phyloP scores from a whole-genome alignment of 768 basidiomycete species.

The Strobilomyces echinocephalus region DNA sequence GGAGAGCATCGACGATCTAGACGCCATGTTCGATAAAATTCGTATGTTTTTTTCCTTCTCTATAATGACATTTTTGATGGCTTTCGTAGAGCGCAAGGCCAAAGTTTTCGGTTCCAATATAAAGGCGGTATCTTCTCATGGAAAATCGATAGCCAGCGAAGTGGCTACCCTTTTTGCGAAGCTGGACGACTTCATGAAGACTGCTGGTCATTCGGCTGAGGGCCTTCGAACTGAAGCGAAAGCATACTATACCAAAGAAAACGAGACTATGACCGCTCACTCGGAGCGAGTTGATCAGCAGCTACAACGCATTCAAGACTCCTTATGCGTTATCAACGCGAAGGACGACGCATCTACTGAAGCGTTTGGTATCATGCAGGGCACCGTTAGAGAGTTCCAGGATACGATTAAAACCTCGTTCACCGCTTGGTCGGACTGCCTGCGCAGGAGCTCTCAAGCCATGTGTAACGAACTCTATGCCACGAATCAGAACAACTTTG shows the following conservation, averaged over 20 bases:
- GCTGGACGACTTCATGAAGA: constrained; percentile 58
- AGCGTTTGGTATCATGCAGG: constrained; percentile 45
- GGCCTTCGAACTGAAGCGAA: constrained; percentile 55
- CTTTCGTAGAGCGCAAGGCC: constrained; percentile 64
- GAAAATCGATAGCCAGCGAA: constrained; percentile 52
- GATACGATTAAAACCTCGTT: constrained; percentile 50
- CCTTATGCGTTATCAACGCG: constrained; percentile 49
- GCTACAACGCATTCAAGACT: constrained; percentile 48
- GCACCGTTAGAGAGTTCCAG: constrained; percentile 47
- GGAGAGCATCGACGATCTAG: constrained; percentile 69
- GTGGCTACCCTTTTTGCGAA: constrained; percentile 50
- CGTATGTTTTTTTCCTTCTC: constrained; percentile 44
- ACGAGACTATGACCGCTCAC: constrained; percentile 46
- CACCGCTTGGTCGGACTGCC: constrained; percentile 48
- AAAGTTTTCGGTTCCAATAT: constrained; percentile 59
- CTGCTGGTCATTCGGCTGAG: constrained; percentile 47
- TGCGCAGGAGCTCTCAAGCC: constrained; percentile 45
- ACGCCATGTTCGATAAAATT: constrained; percentile 74
- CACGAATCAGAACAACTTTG: constrained; percentile 41
- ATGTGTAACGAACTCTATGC: constrained; percentile 45
- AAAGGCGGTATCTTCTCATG: constrained; percentile 58
- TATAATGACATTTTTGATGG: constrained; percentile 5
- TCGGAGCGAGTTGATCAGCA: constrained; percentile 56
- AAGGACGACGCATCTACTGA: constrained; percentile 54
- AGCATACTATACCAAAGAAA: constrained; percentile 51